Conservation (phyloP, 1,139 yeast genomes). For the Zygoascus meyerae region DNA sequence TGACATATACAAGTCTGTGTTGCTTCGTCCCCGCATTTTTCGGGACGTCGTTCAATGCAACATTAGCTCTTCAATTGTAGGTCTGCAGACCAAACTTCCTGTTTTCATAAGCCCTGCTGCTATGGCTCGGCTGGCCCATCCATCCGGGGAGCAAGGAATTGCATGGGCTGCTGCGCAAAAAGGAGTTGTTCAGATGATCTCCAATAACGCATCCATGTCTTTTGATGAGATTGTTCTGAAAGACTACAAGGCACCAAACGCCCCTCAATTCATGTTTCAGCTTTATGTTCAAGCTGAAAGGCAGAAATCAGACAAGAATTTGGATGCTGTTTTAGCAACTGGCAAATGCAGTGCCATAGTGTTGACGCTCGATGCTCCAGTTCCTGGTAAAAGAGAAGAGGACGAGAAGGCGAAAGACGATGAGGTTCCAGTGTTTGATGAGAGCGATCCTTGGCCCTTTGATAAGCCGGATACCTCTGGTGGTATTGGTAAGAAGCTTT, state of each 20-base stretch:
- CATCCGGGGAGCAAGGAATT: conserved; percentile 64
- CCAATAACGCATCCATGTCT: conserved; percentile 71
- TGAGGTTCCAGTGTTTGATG: conserved; percentile 33
- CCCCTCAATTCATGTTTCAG: conserved; percentile 60
- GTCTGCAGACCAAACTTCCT: conserved; percentile 52
- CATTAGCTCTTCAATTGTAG: conserved; percentile 41
- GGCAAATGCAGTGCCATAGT: conserved; percentile 57
- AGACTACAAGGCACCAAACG: conserved; percentile 43
- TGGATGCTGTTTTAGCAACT: conserved; percentile 45
- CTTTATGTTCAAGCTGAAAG: conserved; percentile 65
- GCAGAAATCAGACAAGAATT: conserved; percentile 43
- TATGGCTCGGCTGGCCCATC: conserved; percentile 69
- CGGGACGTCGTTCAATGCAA: conserved; percentile 42
- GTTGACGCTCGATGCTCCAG: conserved; percentile 79
- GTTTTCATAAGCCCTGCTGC: conserved; percentile 80
- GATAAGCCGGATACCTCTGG: conserved; percentile 9
- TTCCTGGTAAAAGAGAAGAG: conserved; percentile 69
- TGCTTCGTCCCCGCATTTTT: conserved; percentile 44
- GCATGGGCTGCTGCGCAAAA: conserved; percentile 67
- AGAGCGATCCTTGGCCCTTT: conserved; percentile 11
- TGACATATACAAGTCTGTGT: conserved; percentile 41
- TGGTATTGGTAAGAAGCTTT: conserved; percentile 39
- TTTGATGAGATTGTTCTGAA: conserved; percentile 60
- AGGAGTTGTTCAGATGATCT: conserved; percentile 71
- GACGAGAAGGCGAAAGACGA: conserved; percentile 44